Evolutionary conservation across 2,329 filamentous ascomycete species (phyloP), one percentile per base, ranked within the genome.

Genomic region (Colletotrichum tropicale): DNA sequence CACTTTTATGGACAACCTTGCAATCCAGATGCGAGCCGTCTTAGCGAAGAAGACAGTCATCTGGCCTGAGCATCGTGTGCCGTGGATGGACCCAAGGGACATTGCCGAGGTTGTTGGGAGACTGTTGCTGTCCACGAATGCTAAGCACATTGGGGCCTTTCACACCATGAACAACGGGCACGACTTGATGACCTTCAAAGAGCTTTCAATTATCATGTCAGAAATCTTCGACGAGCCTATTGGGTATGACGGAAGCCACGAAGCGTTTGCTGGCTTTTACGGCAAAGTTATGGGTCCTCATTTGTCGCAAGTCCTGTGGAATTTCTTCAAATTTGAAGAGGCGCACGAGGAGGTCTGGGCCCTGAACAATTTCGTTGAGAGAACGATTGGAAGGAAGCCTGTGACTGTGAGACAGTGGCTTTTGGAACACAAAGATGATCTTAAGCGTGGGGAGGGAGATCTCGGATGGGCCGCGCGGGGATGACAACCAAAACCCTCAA

Each of bases 41-140:
- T 28, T 43, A 24, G 43, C 43, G 18, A 69, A 21, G 24, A 66
- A 66, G 30, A 66, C 43, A 4, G 13, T 71, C 4, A 71, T 71
- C 30, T 71, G 61, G 69, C 69, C 69, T 4, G 69, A 71, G 24
- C 69, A 66, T 38, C 69, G 69, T 30, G 69, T 71, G 16, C 69
- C 69, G 10, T 71, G 65, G 18, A 15, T 71, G 15, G 69, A 66
- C 2, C 60, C 69, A 8, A 28, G 69, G 16, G 69, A 66, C 32
- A 58, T 71, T 16, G 66, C 66, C 0, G 52, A 60, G 18, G 52
- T 69, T 32, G 55, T 52, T n/a, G 66, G 66, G 24, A 32, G 32
- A 0, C 32, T 43, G 0, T 60, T 69, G 16, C 24, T 69, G 0
- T 69, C 66, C 0, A 16, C 52, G 21, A 69, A 69, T 34, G 60